Percentiles rank a stretch among this genome's conserved stretches.
phyloP scores from a whole-genome alignment of 148 eudicot genomes.

The Drosera capensis region DNA sequence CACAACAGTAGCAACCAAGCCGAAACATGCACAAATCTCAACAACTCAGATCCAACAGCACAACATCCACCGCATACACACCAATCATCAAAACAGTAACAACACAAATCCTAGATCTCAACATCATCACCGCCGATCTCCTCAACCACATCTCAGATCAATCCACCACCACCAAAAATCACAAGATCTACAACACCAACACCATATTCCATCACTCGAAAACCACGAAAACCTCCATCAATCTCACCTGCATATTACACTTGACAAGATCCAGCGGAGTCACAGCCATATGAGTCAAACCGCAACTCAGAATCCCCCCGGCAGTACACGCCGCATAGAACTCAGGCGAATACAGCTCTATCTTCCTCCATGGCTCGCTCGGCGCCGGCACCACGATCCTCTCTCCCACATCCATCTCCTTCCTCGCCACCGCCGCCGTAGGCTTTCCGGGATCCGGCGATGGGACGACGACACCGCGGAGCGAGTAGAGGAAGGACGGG shows the following conservation, averaged over 20 bases:
- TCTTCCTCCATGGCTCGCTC: conserved; percentile 21
- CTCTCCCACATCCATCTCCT: conserved; percentile 1
- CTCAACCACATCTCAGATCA: too few relatives aligned
- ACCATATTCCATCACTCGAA: not conserved
- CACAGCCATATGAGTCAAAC: conserved; percentile 30
- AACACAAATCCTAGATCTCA: too few relatives aligned
- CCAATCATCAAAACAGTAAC: too few relatives aligned
- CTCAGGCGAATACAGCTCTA: conserved; percentile 43
- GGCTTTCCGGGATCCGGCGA: not conserved
- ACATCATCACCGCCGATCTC: too few relatives aligned
- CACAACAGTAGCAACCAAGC: too few relatives aligned
- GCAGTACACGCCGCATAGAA: conserved; percentile 53
- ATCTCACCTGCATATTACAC: conserved; percentile 31
- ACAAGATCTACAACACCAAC: not conserved
- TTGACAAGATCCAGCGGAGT: conserved; percentile 35
- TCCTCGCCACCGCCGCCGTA: too few relatives aligned
- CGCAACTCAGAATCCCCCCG: conserved; percentile 41
- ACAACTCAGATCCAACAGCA: too few relatives aligned
- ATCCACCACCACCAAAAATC: not conserved
- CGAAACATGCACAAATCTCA: too few relatives aligned
- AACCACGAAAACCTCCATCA: not conserved
- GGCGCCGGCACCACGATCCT: conserved; percentile 21
- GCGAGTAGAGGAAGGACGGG: too few relatives aligned
- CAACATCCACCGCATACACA: too few relatives aligned
- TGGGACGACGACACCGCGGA: not conserved